Percentiles rank a stretch among this genome's conserved stretches.
phyloP scores from a whole-genome alignment of 805 yeast species.

The Starmerella floricola region DNA sequence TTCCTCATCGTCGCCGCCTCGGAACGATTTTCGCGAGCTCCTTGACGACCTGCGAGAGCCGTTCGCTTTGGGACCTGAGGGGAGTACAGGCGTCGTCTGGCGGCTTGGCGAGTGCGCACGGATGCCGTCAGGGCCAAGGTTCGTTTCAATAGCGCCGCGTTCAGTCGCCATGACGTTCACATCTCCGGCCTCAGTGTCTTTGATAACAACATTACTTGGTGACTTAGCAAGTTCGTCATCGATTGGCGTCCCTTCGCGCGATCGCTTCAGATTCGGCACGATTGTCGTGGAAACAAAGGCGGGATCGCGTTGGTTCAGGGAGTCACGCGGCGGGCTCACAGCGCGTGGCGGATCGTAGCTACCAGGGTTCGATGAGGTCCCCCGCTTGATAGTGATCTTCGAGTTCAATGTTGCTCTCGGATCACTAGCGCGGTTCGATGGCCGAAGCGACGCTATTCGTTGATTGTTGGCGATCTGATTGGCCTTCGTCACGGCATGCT shows the following conservation, averaged over 20 bases:
- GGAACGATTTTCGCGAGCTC: background rate
- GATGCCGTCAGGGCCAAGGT: conserved; percentile 6
- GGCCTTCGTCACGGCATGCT: background rate
- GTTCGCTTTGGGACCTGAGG: too few relatives aligned
- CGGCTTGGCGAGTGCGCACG: background rate
- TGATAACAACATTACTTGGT: conserved; percentile 16
- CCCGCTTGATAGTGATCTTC: conserved; percentile 50
- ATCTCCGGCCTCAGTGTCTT: background rate
- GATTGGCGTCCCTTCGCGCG: background rate
- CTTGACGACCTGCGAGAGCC: too few relatives aligned
- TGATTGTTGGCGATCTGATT: background rate
- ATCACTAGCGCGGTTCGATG: conserved; percentile 49
- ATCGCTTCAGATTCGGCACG: background rate
- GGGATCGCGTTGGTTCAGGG: too few relatives aligned
- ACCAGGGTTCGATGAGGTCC: too few relatives aligned
- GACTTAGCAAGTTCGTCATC: conserved; percentile 8
- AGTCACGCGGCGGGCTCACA: too few relatives aligned
- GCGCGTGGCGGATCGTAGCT: too few relatives aligned
- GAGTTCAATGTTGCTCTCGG: conserved; percentile 51
- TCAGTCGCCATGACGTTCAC: conserved; percentile 15
- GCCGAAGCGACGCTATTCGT: conserved; percentile 14
- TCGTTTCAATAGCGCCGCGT: conserved; percentile 16
- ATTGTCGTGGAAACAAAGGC: background rate
- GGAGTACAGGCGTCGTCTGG: background rate
- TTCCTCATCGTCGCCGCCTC: conserved; percentile 18